A percentile compares a stretch with the other conserved stretches of the same genome.
phyloP scores from a whole-genome alignment of 1,284 basidiomycete species.

The Rhodofomes roseus region DNA sequence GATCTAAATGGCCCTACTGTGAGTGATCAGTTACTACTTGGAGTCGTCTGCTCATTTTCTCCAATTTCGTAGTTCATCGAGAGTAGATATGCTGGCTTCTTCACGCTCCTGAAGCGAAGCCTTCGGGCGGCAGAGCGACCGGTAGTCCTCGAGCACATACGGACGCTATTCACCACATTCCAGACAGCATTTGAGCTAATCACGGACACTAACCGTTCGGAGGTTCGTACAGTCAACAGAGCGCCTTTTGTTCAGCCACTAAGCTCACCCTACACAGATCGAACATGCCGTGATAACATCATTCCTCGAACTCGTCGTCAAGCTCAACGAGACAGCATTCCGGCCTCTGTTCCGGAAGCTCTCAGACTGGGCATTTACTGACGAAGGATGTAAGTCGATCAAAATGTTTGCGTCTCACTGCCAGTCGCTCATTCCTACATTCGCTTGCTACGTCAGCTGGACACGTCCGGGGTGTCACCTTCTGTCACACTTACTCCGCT shows the following conservation, averaged over 20 bases:
- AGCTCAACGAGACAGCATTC: conserved; percentile 93
- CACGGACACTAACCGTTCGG: conserved; percentile 28
- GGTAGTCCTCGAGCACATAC: conserved; percentile 68
- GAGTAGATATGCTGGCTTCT: conserved; percentile 49
- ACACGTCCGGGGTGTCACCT: conserved; percentile 54
- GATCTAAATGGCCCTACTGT: conserved; percentile 35
- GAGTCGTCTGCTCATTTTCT: background rate
- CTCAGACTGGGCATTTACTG: conserved; percentile 92
- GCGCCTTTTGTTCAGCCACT: background rate
- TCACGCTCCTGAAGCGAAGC: conserved; percentile 62
- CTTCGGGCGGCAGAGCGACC: conserved; percentile 64
- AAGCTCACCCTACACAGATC: conserved; percentile 34
- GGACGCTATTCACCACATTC: conserved; percentile 78
- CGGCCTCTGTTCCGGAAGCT: conserved; percentile 88
- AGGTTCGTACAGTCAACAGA: background rate
- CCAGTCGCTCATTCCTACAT: background rate
- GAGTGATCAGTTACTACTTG: conserved; percentile 6
- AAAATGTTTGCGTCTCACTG: background rate
- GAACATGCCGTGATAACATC: conserved; percentile 60
- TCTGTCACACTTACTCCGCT: conserved; percentile 69
- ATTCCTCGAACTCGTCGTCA: conserved; percentile 88
- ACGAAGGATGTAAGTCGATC: conserved; percentile 45
- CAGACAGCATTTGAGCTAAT: conserved; percentile 75
- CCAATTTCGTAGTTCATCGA: background rate
- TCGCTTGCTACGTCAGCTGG: conserved; percentile 17